A percentile compares a stretch with the other conserved stretches of the same genome.
Conservation (phyloP, 768 basidiomycete genomes). For the Daedalea quercina region DNA sequence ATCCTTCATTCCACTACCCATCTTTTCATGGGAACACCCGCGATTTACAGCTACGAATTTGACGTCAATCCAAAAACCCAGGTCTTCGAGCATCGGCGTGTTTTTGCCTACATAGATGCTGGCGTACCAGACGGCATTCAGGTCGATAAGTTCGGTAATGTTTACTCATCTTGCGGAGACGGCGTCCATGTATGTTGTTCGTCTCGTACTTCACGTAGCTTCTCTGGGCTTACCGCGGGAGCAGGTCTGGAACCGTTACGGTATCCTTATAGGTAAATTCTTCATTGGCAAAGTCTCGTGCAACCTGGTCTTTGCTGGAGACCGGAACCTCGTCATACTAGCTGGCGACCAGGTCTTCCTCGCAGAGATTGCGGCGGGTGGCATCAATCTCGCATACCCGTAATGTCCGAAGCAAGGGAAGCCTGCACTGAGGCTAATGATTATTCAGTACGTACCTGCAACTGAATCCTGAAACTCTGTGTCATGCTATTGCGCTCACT, state of each 20-base stretch:
- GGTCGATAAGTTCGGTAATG: conserved; percentile 56
- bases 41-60: conserved; percentile 43
- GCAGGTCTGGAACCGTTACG: conserved; percentile 48
- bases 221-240: background rate
- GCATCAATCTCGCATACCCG: conserved; percentile 24
- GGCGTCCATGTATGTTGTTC: conserved; percentile 45
- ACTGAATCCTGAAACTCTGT: too few relatives aligned
- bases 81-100: conserved; percentile 50
- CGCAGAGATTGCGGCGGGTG: conserved; percentile 29
- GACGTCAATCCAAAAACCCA: conserved; percentile 55
- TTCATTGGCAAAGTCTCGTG: conserved; percentile 36
- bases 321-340: conserved; percentile 32
- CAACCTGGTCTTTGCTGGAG: conserved; percentile 35
- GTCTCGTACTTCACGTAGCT: background rate
- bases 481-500: too few relatives aligned
- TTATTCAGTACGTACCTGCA: too few relatives aligned
- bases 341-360: conserved; percentile 33
- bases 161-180: conserved; percentile 65
- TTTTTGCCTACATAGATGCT: conserved; percentile 62
- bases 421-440: too few relatives aligned
- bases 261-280: conserved; percentile 59
- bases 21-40: background rate
- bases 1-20: background rate
- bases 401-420: background rate
- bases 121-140: conserved; percentile 66